Conservation (phyloP, 139 green algal species). For the Ettlia oleoabundans region DNA sequence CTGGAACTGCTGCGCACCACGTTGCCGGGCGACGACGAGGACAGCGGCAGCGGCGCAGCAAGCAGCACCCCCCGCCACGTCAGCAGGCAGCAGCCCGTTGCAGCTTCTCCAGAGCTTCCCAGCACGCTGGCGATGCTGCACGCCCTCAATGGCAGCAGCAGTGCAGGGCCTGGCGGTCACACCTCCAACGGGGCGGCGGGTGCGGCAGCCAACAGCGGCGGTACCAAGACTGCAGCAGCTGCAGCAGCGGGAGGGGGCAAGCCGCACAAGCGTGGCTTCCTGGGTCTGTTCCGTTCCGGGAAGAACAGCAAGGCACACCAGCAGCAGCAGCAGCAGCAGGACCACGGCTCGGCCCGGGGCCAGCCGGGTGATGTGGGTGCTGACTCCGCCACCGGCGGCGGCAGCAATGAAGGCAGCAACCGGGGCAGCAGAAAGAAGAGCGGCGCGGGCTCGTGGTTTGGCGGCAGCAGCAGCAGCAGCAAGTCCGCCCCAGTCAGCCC, state of each 20-base stretch:
- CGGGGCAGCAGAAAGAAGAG: constrained; percentile 3
- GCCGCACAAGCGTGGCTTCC: neutral
- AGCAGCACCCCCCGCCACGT: neutral
- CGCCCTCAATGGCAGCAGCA: neutral
- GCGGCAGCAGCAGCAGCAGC: constrained; percentile 7
- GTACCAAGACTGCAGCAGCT: too few species aligned
- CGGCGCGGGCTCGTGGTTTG: constrained; percentile 32
- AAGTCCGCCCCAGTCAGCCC: neutral
- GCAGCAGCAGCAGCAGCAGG: neutral
- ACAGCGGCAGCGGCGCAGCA: neutral
- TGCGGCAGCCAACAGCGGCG: neutral
- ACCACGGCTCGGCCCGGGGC: too few species aligned
- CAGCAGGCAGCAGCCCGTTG: too few species aligned
- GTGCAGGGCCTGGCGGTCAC: neutral
- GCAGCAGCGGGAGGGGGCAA: neutral
- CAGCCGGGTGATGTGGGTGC: neutral
- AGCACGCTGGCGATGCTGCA: constrained; percentile 8
- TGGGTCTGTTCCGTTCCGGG: neutral
- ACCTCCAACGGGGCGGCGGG: too few species aligned
- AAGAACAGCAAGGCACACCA: neutral
- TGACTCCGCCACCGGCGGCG: neutral
- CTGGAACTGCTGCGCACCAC: constrained; percentile 4
- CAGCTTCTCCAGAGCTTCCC: neutral
- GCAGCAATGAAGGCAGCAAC: constrained; percentile 3
- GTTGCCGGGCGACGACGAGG: neutral